Percentiles rank a stretch among this genome's conserved stretches.
Conservation (phyloP, 164 flowering plant genomes). For the Magnolia officinalis region DNA sequence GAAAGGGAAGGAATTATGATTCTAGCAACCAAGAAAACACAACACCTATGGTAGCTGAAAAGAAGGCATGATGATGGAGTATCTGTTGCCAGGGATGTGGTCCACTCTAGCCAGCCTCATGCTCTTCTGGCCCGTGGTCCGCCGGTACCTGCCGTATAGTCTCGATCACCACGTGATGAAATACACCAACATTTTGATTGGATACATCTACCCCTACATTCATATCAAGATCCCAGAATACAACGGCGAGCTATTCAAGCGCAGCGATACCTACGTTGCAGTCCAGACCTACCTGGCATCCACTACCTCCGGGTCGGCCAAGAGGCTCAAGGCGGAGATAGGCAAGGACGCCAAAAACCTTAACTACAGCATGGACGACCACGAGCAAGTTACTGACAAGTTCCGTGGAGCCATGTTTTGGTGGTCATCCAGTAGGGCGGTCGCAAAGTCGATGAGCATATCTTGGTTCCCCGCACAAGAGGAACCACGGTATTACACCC, state of each 20-base stretch:
- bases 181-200: slow-evolving; percentile 17
- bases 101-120: slow-evolving; percentile 43
- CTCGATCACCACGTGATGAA: slow-evolving; percentile 26
- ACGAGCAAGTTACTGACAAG: slow-evolving; percentile 47
- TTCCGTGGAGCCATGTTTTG: slow-evolving; percentile 36
- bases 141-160: slow-evolving; percentile 39
- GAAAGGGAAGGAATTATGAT: too few species aligned
- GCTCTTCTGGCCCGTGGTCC: slow-evolving; percentile 42
- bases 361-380: slow-evolving; percentile 51
- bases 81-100: slow-evolving; percentile 20
- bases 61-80: not conserved
- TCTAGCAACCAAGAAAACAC: too few species aligned
- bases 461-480: slow-evolving; percentile 18
- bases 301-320: slow-evolving; percentile 35
- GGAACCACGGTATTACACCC: slow-evolving; percentile 35
- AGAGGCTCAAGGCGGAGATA: slow-evolving; percentile 49
- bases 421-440: slow-evolving; percentile 30
- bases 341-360: slow-evolving; percentile 31
- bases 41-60: too few species aligned
- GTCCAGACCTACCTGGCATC: slow-evolving; percentile 49
- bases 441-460: too few species aligned
- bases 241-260: slow-evolving; percentile 37
- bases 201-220: slow-evolving; percentile 38
- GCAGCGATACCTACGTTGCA: slow-evolving; percentile 45
- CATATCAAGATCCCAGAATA: slow-evolving; percentile 45